These are phyloP conservation scores for Annulohypoxylon truncatum DNA, from an alignment of 2,329 filamentous ascomycete species.

Conservation along the genomic window DNA sequence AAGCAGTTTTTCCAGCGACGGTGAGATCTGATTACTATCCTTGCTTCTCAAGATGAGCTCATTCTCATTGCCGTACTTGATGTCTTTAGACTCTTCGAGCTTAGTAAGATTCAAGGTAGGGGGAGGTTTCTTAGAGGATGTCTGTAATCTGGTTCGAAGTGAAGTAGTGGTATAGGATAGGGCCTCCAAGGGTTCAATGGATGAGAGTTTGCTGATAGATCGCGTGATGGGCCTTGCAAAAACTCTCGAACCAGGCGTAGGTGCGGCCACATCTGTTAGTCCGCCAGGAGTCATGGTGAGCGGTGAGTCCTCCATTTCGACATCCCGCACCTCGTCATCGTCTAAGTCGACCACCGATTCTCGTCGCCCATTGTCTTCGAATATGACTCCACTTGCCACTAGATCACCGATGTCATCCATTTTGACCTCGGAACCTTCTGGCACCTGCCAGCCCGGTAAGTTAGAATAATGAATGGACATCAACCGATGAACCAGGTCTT, in stretches of 20 bases:
- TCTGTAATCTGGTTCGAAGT: constrained; percentile 29
- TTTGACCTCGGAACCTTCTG: not conserved
- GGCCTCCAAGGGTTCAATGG: not conserved
- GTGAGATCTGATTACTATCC: not conserved
- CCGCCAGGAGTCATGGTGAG: constrained; percentile 12
- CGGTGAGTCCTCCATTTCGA: constrained; percentile 18
- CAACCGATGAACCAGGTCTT: not conserved
- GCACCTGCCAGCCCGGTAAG: not conserved
- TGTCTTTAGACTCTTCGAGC: constrained; percentile 40
- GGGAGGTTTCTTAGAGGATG: constrained; percentile 11
- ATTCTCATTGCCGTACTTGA: constrained; percentile 21
- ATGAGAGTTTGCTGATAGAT: constrained; percentile 26
- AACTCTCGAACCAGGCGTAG: not conserved
- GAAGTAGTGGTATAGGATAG: constrained; percentile 17
- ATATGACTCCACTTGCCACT: not conserved
- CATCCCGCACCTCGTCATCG: not conserved
- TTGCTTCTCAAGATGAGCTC: not conserved
- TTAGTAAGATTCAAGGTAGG: constrained; percentile 21
- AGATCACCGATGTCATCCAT: constrained; percentile 1
- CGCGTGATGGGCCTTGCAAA: constrained; percentile 33
- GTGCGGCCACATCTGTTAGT: not conserved
- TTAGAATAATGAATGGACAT: not conserved
- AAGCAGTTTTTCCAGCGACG: not conserved
- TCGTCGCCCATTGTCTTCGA: not conserved
- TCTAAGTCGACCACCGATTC: not conserved